A percentile compares a stretch with the other conserved stretches of the same genome.
These are phyloP conservation scores for Eucalyptus pauciflora DNA, from an alignment of 345 rosid species.

Conservation along the genomic window DNA sequence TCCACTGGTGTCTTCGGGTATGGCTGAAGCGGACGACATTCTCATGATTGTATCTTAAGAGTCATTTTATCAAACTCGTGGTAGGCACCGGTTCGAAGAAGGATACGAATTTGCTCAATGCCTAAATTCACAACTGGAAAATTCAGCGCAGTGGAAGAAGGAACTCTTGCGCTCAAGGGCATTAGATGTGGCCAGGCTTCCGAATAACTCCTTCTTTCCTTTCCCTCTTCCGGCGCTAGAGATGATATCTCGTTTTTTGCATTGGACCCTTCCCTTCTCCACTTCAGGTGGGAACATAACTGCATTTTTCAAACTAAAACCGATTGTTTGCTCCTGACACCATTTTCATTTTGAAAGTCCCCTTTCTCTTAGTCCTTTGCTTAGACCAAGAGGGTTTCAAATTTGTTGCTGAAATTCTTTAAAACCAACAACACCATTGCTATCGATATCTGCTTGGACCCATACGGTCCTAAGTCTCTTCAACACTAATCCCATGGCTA, in stretches of 20 bases:
- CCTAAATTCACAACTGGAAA: fast-evolving
- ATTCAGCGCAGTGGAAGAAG: fast-evolving
- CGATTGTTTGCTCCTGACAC: conserved; percentile 46
- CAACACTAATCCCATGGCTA: conserved; percentile 50
- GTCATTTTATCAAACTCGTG: too few relatives aligned
- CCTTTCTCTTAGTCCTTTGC: conserved; percentile 14
- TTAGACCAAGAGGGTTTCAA: conserved; percentile 52
- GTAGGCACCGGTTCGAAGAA: too few relatives aligned
- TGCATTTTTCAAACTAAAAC: conserved; percentile 64
- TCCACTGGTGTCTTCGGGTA: too few relatives aligned
- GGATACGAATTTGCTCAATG: too few relatives aligned
- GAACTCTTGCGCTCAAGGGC: fast-evolving
- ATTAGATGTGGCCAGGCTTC: too few relatives aligned
- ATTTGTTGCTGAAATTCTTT: conserved; percentile 81
- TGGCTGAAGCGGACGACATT: too few relatives aligned
- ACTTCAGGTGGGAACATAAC: conserved; percentile 71
- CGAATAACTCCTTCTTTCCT: too few relatives aligned
- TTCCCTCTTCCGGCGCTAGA: too few relatives aligned
- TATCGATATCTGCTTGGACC: conserved; percentile 70
- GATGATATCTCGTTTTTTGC: too few relatives aligned
- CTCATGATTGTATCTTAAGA: too few relatives aligned
- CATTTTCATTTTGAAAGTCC: conserved; percentile 2
- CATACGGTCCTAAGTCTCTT: conserved; percentile 67
- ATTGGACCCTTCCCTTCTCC: conserved; percentile 11
- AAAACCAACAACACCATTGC: conserved; percentile 58